A percentile compares a stretch with the other conserved stretches of the same genome.
Evolutionary conservation across 202 grass and related monocot species (phyloP).

Genomic region (Setaria viridis): DNA sequence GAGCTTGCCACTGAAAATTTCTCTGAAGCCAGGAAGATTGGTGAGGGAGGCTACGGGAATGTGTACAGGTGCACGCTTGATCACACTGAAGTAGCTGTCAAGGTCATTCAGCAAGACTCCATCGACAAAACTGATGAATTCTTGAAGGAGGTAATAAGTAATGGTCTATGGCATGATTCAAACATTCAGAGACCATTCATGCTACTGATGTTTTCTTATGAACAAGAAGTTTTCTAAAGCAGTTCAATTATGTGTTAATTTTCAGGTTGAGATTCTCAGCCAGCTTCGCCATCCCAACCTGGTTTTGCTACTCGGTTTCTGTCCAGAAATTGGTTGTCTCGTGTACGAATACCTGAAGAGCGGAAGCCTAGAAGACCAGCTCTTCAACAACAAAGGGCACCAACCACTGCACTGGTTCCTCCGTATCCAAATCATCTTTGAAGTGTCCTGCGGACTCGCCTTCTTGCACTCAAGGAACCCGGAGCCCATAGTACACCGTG

Average conservation of each 20-base stretch:
- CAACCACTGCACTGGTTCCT: slow-evolving; percentile 74
- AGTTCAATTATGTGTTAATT: not conserved
- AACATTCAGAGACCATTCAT: not conserved
- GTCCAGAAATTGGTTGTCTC: slow-evolving; percentile 70
- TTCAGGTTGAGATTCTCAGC: slow-evolving; percentile 77
- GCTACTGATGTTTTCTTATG: not conserved
- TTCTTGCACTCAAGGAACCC: slow-evolving; percentile 81
- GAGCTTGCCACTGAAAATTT: slow-evolving; percentile 86
- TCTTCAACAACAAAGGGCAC: slow-evolving; percentile 48
- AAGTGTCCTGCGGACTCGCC: slow-evolving; percentile 73
- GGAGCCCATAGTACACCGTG: slow-evolving; percentile 84
- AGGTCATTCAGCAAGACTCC: slow-evolving; percentile 81
- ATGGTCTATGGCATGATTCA: not conserved
- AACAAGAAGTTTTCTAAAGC: not conserved
- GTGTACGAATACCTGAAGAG: slow-evolving; percentile 85
- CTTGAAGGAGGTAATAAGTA: slow-evolving; percentile 72
- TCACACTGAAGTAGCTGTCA: slow-evolving; percentile 82
- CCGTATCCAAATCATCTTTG: slow-evolving; percentile 73
- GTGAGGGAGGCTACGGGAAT: slow-evolving; percentile 83
- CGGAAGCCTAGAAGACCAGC: slow-evolving; percentile 80
- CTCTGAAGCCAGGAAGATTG: slow-evolving; percentile 85
- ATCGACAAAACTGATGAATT: slow-evolving; percentile 71
- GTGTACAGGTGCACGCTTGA: slow-evolving; percentile 92
- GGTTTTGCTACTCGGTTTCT: slow-evolving; percentile 80
- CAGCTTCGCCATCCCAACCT: slow-evolving; percentile 84